These are phyloP conservation scores for Excoecaria agallocha DNA, from an alignment of 345 rosid species.

Conservation along the genomic window DNA sequence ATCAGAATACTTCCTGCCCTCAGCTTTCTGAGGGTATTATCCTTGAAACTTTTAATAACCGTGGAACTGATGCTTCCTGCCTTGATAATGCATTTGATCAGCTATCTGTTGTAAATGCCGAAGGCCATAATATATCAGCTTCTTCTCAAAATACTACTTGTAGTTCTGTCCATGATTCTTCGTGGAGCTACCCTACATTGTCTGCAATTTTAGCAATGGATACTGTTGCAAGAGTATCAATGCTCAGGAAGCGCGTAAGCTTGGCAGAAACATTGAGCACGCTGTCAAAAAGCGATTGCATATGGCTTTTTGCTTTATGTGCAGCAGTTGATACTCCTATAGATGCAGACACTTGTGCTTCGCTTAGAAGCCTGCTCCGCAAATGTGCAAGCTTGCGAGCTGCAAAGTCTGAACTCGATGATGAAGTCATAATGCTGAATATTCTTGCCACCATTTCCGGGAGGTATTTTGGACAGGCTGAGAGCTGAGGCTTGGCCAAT, in stretches of 20 bases:
- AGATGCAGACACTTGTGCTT: constrained; percentile 65
- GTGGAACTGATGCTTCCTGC: constrained; percentile 6
- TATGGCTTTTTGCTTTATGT: constrained; percentile 76
- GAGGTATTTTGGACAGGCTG: constrained; percentile 76
- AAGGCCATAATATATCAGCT: constrained; percentile 4
- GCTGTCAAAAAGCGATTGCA: constrained; percentile 46
- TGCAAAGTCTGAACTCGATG: constrained; percentile 54
- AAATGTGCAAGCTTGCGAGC: constrained; percentile 78
- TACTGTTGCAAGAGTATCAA: constrained; percentile 60
- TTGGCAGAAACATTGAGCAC: constrained; percentile 38
- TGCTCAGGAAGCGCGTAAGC: constrained; percentile 58
- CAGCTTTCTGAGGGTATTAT: constrained; percentile 26
- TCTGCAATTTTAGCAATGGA: constrained; percentile 60
- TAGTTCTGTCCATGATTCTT: constrained; percentile 17
- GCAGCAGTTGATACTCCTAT: constrained; percentile 75
- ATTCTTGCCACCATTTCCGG: constrained; percentile 75
- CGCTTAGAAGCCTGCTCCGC: constrained; percentile 60
- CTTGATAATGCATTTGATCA: constrained; percentile 1
- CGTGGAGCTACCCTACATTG: constrained; percentile 35
- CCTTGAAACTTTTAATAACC: constrained; percentile 29
- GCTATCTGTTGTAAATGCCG: not conserved
- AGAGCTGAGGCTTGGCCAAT: constrained; percentile 12
- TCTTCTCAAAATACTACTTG: constrained; percentile 7
- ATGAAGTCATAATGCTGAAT: constrained; percentile 71
- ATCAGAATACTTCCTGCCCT: constrained; percentile 14